Evolutionary conservation across 257 asterid species (phyloP).

Genomic region (Lycium ferocissimum): DNA sequence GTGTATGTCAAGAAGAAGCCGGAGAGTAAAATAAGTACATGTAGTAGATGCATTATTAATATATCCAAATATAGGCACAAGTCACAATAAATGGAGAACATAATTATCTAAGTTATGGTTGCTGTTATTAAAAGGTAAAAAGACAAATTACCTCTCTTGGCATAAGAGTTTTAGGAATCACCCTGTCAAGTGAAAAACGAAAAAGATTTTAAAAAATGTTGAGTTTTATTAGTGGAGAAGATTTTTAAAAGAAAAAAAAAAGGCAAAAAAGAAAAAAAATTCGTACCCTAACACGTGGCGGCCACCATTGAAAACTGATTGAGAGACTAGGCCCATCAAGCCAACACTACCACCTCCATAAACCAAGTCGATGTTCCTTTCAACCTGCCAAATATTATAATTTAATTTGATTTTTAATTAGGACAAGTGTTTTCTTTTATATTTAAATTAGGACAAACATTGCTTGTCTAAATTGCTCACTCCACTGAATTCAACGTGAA

Average conservation of each 20-base stretch:
- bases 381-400: conserved; percentile 60
- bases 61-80: neutral
- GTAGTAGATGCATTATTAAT: neutral
- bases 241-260: neutral
- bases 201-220: too few species aligned
- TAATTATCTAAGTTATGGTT: neutral
- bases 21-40: neutral
- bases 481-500: conserved; percentile 36
- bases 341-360: conserved; percentile 89
- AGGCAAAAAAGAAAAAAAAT: neutral
- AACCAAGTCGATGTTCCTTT: conserved; percentile 85
- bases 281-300: conserved; percentile 88
- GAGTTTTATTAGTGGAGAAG: neutral
- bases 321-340: conserved; percentile 78
- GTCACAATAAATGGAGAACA: neutral
- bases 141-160: conserved; percentile 83
- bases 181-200: conserved; percentile 53
- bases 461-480: conserved; percentile 39
- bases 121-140: conserved; percentile 12
- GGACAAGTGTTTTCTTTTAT: neutral
- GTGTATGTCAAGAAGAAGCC: neutral
- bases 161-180: conserved; percentile 86
- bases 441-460: conserved; percentile 8
- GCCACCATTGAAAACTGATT: conserved; percentile 80
- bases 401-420: neutral